Base-by-base conservation (phyloP, 768 basidiomycete species). In the Pholiota molesta region DNA sequence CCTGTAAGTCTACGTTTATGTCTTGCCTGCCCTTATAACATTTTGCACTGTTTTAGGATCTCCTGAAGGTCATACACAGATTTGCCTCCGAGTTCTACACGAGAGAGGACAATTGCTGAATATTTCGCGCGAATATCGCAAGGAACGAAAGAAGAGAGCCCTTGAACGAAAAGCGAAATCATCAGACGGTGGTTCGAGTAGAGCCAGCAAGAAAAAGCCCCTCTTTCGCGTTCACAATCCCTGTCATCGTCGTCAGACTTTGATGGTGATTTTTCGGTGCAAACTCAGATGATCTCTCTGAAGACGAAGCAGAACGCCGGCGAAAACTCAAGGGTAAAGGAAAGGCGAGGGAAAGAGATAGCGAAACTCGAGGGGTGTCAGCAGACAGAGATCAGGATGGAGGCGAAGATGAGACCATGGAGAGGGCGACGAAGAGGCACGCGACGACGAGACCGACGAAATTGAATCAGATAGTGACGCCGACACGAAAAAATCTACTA, bases 101-200 rank as follows among this genome's bases (percentile, higher is more conserved):
- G 85, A 86, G 64, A 77, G 80, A 58, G 89, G 86, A 0, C 82
- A 91, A 63, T 72, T 92, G 2, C 73, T 78, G 19, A 81, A 91
- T 62, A 77, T 73, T 11, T 75, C 82, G 16, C 79, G 78, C 57
- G 71, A 81, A 44, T 83, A 77, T 61, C 81, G 85, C 13, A 74
- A 69, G 61, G 75, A 74, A 66, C 79, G 72, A 70, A 85, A 77
- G 65, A 69, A 65, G 55, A 74, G 70, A 58, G 47, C 52, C 8
- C 60, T 59, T 62, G 62, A 47, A 66, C 55, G 39, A 58, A 63
- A 60, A 45, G 59, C 59, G 55, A 62, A 61, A 14, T n/a, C 28
- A 21, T 16, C 1, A 26, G 2, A 17, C 40, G 57, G 29, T 8
- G 29, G 44, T 28, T 54, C 53, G 44, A 52, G 21, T 11, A 11